Percentiles rank a stretch among this genome's conserved stretches.
Evolutionary conservation across 2,329 filamentous ascomycete genomes (phyloP).

Genomic region (Fusarium xylarioides): DNA sequence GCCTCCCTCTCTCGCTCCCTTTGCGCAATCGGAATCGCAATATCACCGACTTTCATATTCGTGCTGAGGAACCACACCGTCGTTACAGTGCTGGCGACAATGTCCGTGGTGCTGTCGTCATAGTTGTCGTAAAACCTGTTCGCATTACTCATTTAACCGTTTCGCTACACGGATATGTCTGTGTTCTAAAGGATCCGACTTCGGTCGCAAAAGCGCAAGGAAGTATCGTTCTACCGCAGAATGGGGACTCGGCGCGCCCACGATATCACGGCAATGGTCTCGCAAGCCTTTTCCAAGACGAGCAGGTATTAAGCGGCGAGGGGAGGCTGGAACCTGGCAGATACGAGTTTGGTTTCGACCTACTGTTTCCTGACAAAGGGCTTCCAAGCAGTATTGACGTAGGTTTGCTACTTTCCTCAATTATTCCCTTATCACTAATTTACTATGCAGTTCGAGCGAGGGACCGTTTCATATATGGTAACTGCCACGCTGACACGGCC

Average conservation of each 20-base stretch:
- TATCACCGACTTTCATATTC: slow-evolving; percentile 81
- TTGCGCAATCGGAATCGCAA: slow-evolving; percentile 67
- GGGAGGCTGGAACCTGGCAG: slow-evolving; percentile 77
- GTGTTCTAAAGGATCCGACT: slow-evolving; percentile 77
- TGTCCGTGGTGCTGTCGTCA: slow-evolving; percentile 76
- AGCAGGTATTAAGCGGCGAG: slow-evolving; percentile 81
- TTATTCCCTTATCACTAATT: slow-evolving; percentile 13
- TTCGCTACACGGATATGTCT: slow-evolving; percentile 79
- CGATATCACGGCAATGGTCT: slow-evolving; percentile 80
- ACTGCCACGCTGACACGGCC: slow-evolving; percentile 90
- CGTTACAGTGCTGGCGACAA: slow-evolving; percentile 79
- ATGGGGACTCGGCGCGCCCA: slow-evolving; percentile 51
- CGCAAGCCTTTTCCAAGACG: slow-evolving; percentile 84
- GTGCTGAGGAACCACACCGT: slow-evolving; percentile 78
- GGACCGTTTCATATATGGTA: slow-evolving; percentile 90
- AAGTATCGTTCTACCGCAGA: slow-evolving; percentile 53
- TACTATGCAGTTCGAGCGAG: slow-evolving; percentile 82
- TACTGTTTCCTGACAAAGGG: slow-evolving; percentile 73
- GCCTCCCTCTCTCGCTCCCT: slow-evolving; percentile 59
- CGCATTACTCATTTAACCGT: slow-evolving; percentile 84
- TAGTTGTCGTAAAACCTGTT: slow-evolving; percentile 77
- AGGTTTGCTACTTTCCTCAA: slow-evolving; percentile 50
- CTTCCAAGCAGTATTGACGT: slow-evolving; percentile 96
- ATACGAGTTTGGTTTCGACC: slow-evolving; percentile 82
- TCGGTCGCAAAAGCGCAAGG: slow-evolving; percentile 62